Evolutionary conservation across 2,329 filamentous ascomycete species (phyloP).

Genomic region (Cladosporium sp.): DNA sequence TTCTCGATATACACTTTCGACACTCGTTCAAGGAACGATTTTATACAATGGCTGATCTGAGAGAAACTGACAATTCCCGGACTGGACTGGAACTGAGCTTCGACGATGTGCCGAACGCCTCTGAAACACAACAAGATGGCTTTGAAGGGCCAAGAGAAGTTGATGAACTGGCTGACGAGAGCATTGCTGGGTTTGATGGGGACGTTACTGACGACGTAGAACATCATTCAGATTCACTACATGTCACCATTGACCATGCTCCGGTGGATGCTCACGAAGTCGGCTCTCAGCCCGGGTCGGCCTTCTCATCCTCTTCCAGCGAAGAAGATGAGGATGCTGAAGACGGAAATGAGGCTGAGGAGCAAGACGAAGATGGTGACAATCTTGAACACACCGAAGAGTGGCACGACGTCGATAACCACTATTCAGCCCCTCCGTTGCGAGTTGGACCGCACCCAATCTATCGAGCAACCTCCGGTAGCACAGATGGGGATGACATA

Average conservation of each 20-base stretch:
- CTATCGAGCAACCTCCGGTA: not conserved
- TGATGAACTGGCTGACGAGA: not conserved
- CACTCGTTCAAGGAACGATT: not conserved
- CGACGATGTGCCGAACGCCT: not conserved
- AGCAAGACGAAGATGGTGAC: not conserved
- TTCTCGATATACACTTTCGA: not conserved
- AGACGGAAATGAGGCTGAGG: not conserved
- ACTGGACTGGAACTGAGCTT: not conserved
- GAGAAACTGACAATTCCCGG: not conserved
- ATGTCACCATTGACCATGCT: not conserved
- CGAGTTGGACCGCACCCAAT: not conserved
- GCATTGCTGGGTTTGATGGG: not conserved
- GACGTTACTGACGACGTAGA: not conserved
- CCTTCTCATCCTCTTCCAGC: slow-evolving; percentile 8
- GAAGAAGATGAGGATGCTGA: slow-evolving; percentile 7
- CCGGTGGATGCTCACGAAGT: not conserved
- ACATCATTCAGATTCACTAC: not conserved
- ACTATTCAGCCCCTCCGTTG: not conserved
- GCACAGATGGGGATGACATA: not conserved
- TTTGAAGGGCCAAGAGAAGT: not conserved
- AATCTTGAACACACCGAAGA: not conserved
- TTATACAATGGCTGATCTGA: slow-evolving; percentile 8
- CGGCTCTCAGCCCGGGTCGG: slow-evolving; percentile 1
- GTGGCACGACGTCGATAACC: not conserved
- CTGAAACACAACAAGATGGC: not conserved